Base-by-base conservation (phyloP, 176 grass and related monocot species). In the Carex parvula region DNA sequence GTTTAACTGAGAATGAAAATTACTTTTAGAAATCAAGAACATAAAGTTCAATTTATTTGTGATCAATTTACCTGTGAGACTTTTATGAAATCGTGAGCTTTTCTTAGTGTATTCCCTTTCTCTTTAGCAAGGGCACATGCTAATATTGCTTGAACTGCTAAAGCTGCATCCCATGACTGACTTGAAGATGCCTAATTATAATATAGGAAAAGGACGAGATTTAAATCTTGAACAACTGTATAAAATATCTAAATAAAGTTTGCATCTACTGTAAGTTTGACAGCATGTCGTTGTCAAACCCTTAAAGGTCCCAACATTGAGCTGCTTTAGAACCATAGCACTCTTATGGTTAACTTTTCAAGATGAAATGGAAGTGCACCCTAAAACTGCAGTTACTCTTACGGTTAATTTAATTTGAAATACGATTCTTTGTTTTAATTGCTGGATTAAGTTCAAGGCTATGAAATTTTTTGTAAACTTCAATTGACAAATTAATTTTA, bases 61-160 rank as follows among this genome's bases (percentile, higher is more conserved):
- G 1, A 79, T 37, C 61, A 21, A 37, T 57, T 50, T 84, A 96
- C 93, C 91, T 96, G 93, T 4, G 93, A 91, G 21, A 21, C 79
- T 88, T 95, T 91, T 88, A 96, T 59, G 55, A 89, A 96, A 79
- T 92, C 50, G 46, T 93, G 75, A 15, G 87, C 89, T 86, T 92
- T 95, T 82, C 60, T 92, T 2, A 95, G 83, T 61, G 93, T 89
- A 53, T 22, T 35, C 68, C 75, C 84, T 85, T 87, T 92, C 81
- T 92, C 89, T 50, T 83, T 68, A 60, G 72, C 84, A 64, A 81
- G 57, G 44, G 75, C 54, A 86, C 83, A 81, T 10, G 93, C 87
- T 58, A 96, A 82, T 86, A 96, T 92, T 7, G 93, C 91, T 92
- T 88, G 91, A 35, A 96, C 80, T 3, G 91, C 73, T 0, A 96